Percentiles rank a stretch among this genome's conserved stretches.
Evolutionary conservation across 2,329 filamentous ascomycete genomes (phyloP).

Genomic region (Pseudofabraea citricarpa): DNA sequence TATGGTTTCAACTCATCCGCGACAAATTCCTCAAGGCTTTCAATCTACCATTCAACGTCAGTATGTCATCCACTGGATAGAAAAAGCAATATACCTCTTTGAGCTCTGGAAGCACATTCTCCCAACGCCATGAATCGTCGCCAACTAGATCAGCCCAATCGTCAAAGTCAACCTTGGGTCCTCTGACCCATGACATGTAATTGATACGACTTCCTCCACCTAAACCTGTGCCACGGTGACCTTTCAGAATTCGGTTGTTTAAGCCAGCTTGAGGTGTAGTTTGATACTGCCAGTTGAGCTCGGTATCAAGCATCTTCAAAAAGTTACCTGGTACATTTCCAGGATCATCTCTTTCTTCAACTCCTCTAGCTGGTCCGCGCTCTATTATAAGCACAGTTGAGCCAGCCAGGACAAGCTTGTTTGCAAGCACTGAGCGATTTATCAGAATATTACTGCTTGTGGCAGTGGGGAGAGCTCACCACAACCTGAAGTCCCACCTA

Average conservation of each 20-base stretch:
- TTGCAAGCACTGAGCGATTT: neutral
- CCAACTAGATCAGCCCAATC: slow-evolving; percentile 35
- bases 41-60: neutral
- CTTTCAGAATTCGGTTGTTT: neutral
- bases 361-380: neutral
- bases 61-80: neutral
- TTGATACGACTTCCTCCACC: slow-evolving; percentile 36
- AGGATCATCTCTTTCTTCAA: neutral
- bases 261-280: slow-evolving; percentile 1
- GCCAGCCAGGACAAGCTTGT: neutral
- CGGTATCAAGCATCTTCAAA: slow-evolving; percentile 1
- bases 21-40: neutral
- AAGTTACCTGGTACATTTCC: neutral
- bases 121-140: slow-evolving; percentile 39
- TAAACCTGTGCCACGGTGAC: neutral
- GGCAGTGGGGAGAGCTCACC: neutral
- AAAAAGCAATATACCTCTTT: slow-evolving; percentile 17
- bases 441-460: neutral
- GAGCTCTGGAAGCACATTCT: slow-evolving; percentile 40
- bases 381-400: neutral
- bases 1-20: neutral
- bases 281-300: slow-evolving; percentile 2
- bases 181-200: slow-evolving; percentile 22
- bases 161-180: slow-evolving; percentile 34
- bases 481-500: neutral